Evolutionary conservation across 257 asterid species (phyloP).

Genomic region (Eustoma russellianum): DNA sequence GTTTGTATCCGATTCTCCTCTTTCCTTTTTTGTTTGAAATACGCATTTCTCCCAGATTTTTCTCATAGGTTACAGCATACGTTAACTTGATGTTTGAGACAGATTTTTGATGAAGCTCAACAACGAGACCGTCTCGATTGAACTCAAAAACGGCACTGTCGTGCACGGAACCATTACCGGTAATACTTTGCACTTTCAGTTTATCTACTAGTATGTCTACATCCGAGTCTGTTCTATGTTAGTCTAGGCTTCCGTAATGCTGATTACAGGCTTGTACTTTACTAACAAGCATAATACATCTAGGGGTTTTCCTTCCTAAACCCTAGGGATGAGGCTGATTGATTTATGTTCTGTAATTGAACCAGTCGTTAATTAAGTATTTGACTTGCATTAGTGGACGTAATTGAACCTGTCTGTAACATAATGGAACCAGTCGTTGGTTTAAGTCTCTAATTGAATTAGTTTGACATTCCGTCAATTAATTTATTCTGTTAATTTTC

Average conservation of each 20-base stretch:
- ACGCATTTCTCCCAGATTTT: background rate
- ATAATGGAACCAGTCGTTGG: too few species aligned
- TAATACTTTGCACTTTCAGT: background rate
- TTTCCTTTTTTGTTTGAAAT: background rate
- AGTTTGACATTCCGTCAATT: too few species aligned
- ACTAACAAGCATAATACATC: background rate
- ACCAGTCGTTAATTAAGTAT: too few species aligned
- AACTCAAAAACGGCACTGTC: slow-evolving; percentile 39
- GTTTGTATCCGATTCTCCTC: slow-evolving; percentile 1
- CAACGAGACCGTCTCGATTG: slow-evolving; percentile 44
- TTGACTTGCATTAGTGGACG: too few species aligned
- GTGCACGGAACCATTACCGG: slow-evolving; percentile 41
- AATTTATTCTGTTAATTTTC: too few species aligned
- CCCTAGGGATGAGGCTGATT: background rate
- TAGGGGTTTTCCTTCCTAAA: slow-evolving; percentile 1
- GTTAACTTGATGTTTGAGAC: background rate
- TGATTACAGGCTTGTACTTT: background rate
- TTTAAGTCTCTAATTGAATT: too few species aligned
- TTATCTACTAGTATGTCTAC: background rate
- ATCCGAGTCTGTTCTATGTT: background rate
- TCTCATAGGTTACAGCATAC: background rate
- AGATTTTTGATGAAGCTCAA: slow-evolving; percentile 49
- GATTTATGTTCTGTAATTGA: too few species aligned
- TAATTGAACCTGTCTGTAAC: too few species aligned
- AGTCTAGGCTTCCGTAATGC: background rate